A percentile compares a stretch with the other conserved stretches of the same genome.
Evolutionary conservation across 306 rosid species (phyloP).

Genomic region (Castanea sativa): DNA sequence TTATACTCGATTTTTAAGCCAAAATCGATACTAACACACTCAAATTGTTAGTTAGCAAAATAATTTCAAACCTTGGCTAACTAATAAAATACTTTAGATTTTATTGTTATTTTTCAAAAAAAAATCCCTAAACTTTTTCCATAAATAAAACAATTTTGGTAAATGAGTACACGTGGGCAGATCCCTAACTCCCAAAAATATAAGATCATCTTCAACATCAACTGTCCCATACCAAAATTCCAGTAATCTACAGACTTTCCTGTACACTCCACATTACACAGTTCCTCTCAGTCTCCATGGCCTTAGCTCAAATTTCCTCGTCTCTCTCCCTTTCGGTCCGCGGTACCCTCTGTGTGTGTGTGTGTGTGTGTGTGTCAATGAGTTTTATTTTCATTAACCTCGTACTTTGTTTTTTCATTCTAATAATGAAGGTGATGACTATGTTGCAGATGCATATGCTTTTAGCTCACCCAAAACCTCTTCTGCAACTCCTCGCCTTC

Average conservation of each 20-base stretch:
- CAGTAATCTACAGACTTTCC: too few species aligned
- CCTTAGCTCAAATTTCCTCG: conserved; percentile 57
- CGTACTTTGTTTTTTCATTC: neutral
- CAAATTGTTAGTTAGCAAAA: too few species aligned
- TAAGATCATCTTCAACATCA: conserved; percentile 2
- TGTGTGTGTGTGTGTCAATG: neutral
- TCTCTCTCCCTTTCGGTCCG: conserved; percentile 54
- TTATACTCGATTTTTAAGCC: too few species aligned
- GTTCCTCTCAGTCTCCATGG: conserved; percentile 32
- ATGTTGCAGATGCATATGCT: conserved; percentile 48
- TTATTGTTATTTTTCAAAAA: too few species aligned
- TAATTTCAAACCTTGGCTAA: too few species aligned
- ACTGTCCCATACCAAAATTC: too few species aligned
- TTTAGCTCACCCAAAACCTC: conserved; percentile 35
- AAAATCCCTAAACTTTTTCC: too few species aligned
- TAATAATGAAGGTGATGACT: too few species aligned
- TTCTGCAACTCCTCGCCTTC: conserved; percentile 35
- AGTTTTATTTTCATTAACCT: neutral
- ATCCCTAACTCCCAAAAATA: conserved; percentile 5
- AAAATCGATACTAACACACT: too few species aligned
- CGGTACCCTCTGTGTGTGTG: conserved; percentile 6
- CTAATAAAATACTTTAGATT: too few species aligned
- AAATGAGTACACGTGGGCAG: conserved; percentile 20
- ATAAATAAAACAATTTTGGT: too few species aligned
- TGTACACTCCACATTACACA: neutral